These are phyloP conservation scores for Periconia sp. DNA, from an alignment of 2,329 filamentous ascomycete genomes.

Conservation along the genomic window DNA sequence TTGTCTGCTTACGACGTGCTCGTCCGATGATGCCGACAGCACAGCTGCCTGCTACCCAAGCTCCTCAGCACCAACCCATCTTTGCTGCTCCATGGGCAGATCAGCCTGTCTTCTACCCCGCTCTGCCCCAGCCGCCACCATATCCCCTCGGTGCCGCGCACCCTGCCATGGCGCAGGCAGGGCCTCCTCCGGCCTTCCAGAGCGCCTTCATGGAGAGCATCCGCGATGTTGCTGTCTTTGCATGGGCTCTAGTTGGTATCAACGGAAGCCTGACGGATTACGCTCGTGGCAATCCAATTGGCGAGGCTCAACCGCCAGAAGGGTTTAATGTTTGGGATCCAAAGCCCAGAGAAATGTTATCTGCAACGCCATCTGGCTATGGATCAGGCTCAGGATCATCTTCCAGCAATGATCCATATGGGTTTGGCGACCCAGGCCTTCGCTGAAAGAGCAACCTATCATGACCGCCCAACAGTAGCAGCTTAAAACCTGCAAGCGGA, in stretches of 20 bases:
- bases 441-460: too few species aligned
- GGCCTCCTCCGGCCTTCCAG: constrained; percentile 50
- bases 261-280: constrained; percentile 75
- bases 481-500: too few species aligned
- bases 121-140: constrained; percentile 44
- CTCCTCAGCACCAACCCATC: constrained; percentile 57
- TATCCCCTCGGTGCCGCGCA: constrained; percentile 43
- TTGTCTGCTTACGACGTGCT: constrained; percentile 78
- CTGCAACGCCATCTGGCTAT: constrained; percentile 42
- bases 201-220: constrained; percentile 79
- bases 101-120: constrained; percentile 63
- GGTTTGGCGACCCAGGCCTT: constrained; percentile 45
- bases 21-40: constrained; percentile 68
- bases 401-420: constrained; percentile 40
- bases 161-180: constrained; percentile 53
- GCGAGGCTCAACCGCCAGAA: constrained; percentile 67
- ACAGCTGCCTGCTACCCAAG: constrained; percentile 24
- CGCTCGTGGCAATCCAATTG: constrained; percentile 65
- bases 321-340: constrained; percentile 66
- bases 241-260: constrained; percentile 81
- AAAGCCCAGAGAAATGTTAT: constrained; percentile 25
- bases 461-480: too few species aligned
- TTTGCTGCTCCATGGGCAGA: constrained; percentile 83
- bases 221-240: constrained; percentile 85
- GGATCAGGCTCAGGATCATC: constrained; percentile 39